Conservation (phyloP, 768 basidiomycete species). For the Rhodocollybia butyracea region DNA sequence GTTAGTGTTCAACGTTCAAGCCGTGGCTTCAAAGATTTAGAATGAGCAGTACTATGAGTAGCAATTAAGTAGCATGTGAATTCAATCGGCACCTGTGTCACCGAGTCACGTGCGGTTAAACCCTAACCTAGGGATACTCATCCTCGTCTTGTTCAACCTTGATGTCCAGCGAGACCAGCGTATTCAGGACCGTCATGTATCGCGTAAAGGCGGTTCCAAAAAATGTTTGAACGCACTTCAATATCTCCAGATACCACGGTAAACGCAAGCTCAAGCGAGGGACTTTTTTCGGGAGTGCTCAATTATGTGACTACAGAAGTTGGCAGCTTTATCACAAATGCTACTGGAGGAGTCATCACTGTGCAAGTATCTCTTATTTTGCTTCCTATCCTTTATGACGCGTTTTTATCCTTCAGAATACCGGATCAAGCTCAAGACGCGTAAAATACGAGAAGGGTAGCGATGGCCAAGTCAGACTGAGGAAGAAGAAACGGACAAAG, state of each 20-base stretch:
- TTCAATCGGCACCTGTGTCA: too few relatives aligned
- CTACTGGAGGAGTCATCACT: constrained; percentile 43
- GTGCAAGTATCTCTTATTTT: constrained; percentile 4
- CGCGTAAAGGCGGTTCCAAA: neutral
- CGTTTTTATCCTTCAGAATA: constrained; percentile 1
- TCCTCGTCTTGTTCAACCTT: too few relatives aligned
- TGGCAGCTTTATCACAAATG: constrained; percentile 65
- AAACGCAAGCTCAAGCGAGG: constrained; percentile 19
- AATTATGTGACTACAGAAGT: constrained; percentile 69
- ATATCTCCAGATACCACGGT: too few relatives aligned
- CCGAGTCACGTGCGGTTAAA: too few relatives aligned
- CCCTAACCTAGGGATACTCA: too few relatives aligned
- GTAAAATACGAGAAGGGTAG: constrained; percentile 3
- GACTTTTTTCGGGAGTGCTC: constrained; percentile 62
- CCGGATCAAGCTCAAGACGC: constrained; percentile 12
- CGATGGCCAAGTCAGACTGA: constrained; percentile 3
- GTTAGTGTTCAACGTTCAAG: neutral
- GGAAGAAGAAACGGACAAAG: constrained; percentile 12
- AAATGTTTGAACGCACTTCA: too few relatives aligned
- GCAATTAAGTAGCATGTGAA: too few relatives aligned
- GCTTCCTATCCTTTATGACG: constrained; percentile 3
- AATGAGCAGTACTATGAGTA: too few relatives aligned
- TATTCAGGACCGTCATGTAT: too few relatives aligned
- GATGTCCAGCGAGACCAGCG: too few relatives aligned
- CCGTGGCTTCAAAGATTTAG: neutral